phyloP scores from a whole-genome alignment of 768 basidiomycete species.

The Boletus reticuloceps region DNA sequence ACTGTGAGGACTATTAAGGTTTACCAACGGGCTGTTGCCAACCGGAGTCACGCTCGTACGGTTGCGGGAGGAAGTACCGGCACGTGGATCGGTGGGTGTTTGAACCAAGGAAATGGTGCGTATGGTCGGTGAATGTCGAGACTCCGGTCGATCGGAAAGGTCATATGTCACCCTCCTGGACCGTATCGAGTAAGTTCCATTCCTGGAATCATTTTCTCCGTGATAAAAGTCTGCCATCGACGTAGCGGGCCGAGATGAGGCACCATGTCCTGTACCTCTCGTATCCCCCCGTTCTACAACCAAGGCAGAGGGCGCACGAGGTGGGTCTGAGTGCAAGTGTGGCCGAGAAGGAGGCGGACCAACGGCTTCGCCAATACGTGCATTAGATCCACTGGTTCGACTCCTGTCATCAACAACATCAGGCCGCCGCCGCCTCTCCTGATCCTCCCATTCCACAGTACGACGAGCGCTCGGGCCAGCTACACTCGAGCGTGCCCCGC shows the following conservation, averaged over 20 bases:
- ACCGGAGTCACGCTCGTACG: slow-evolving; percentile 19
- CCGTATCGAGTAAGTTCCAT: slow-evolving; percentile 13
- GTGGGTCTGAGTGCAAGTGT: slow-evolving; percentile 26
- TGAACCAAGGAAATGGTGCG: slow-evolving; percentile 14
- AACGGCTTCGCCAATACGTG: slow-evolving; percentile 17
- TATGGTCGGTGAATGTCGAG: slow-evolving; percentile 14
- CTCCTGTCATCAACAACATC: slow-evolving; percentile 18
- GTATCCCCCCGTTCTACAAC: slow-evolving; percentile 17
- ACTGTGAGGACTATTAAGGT: slow-evolving; percentile 19
- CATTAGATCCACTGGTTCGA: slow-evolving; percentile 22
- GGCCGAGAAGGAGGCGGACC: slow-evolving; percentile 18
- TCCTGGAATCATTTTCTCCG: slow-evolving; percentile 12
- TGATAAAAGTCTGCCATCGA: slow-evolving; percentile 54
- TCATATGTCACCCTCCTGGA: slow-evolving; percentile 26
- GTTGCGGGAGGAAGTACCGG: slow-evolving; percentile 8
- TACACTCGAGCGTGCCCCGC: slow-evolving; percentile 14
- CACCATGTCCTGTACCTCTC: slow-evolving; percentile 15
- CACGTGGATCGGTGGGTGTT: slow-evolving; percentile 15
- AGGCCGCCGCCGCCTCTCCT: slow-evolving; percentile 17
- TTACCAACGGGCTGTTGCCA: slow-evolving; percentile 10
- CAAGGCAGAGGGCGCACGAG: slow-evolving; percentile 15
- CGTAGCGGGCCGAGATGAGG: slow-evolving; percentile 44
- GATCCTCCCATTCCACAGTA: slow-evolving; percentile 26
- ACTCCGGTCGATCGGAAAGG: slow-evolving; percentile 21
- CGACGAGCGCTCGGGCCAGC: slow-evolving; percentile 5